Conservation (phyloP, 2,329 filamentous ascomycete species). For the Fusarium sacchari region DNA sequence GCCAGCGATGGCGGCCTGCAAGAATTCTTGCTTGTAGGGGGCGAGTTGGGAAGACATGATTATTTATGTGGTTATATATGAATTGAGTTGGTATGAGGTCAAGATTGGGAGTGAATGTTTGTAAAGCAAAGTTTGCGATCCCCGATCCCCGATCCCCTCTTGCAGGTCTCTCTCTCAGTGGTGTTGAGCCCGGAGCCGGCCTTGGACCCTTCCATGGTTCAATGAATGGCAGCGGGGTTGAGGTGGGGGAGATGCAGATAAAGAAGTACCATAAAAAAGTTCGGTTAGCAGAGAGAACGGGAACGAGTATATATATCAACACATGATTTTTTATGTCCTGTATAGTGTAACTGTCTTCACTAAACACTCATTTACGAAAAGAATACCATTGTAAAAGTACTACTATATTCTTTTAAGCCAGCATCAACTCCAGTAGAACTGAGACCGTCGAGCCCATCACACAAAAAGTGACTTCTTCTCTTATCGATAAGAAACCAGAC, state of each 20-base stretch:
- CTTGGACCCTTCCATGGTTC: slow-evolving; percentile 19
- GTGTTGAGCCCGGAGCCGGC: slow-evolving; percentile 31
- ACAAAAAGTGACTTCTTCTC: slow-evolving; percentile 30
- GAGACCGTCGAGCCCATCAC: slow-evolving; percentile 1
- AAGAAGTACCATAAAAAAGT: slow-evolving; percentile 4
- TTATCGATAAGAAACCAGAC: slow-evolving; percentile 28
- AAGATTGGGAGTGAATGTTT: not conserved
- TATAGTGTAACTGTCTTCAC: too few species aligned
- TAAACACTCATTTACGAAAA: not conserved
- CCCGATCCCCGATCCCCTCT: slow-evolving; percentile 32
- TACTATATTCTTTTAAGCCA: not conserved
- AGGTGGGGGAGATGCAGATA: slow-evolving; percentile 33
- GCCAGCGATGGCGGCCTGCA: slow-evolving; percentile 73
- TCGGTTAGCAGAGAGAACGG: not conserved
- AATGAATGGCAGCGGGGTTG: slow-evolving; percentile 33
- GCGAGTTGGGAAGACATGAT: slow-evolving; percentile 59
- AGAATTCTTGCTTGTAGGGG: slow-evolving; percentile 77
- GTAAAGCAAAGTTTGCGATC: slow-evolving; percentile 35
- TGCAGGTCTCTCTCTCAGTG: slow-evolving; percentile 7
- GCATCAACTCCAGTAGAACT: not conserved
- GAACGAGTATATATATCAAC: not conserved
- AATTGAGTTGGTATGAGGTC: not conserved
- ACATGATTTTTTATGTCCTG: not conserved
- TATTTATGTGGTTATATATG: not conserved
- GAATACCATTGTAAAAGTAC: not conserved